Base-by-base conservation (phyloP, 139 green algal genomes). In the Eudorina sp. region DNA sequence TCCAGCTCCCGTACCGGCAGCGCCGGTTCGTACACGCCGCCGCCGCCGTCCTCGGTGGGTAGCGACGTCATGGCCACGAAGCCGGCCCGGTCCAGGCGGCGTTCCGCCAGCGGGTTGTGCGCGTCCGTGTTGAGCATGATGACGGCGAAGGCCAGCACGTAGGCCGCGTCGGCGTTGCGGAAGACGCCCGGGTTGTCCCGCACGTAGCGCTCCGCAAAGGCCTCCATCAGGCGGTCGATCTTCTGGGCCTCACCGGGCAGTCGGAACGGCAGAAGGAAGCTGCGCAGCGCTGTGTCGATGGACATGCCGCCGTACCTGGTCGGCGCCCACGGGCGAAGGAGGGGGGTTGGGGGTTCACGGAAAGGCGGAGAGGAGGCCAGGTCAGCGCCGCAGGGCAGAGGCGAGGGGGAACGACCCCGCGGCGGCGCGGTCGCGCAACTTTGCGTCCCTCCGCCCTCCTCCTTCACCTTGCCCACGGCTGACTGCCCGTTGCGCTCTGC, bases 61-160 rank as follows among this genome's bases (percentile, higher is more conserved):
- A 77, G 31, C 14, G n/a, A 81, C 80, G 94, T 95, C 97, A 99
- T 99, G 46, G 88, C 85, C 75, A 98, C 94, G 90, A 99, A 99
- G 81, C 97, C 95, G 16, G 93, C 90, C 53, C 89, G 84, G 36
- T 66, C 90, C 83, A 99, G 93, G 40, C 95, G 94, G 18, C 95
- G 92, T 83, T 98, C 96, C n/a, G 96, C 97, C 84, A 96, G 92
- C 4, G 96, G 96, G 90, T 99, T 98, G 95, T 99, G 97, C 4
- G 95, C 96, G 83, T 99, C 97, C 5, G 97, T 99, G 94, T 99
- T 98, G 73, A 99, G 96, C 97, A 99, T 99, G 92, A 99, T 98
- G 51, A 97, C 94, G 34, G 97, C 95, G 84, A 98, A 99, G 7
- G 95, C 88, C 43, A 99, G 92, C 64, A 98, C 79, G 89, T 99